These are phyloP conservation scores for Eucalyptus cloeziana DNA, from an alignment of 345 rosid species.

Conservation along the genomic window DNA sequence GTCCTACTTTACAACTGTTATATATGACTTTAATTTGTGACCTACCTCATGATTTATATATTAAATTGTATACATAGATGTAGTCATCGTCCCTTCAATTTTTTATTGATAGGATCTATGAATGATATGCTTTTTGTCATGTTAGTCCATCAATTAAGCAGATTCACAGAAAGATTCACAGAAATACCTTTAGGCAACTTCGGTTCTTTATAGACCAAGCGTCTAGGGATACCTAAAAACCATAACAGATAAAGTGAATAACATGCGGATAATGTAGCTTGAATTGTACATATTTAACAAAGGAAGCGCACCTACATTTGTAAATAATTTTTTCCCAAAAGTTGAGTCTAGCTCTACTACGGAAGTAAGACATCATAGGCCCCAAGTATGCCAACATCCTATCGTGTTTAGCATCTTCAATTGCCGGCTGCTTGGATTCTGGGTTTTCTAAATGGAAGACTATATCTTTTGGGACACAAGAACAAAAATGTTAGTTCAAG, in stretches of 20 bases:
- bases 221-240: background rate
- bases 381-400: rapidly evolving
- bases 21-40: rapidly evolving
- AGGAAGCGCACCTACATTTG: background rate
- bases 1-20: background rate
- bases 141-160: background rate
- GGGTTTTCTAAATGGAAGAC: background rate
- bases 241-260: rapidly evolving
- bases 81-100: background rate
- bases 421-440: rapidly evolving
- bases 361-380: background rate
- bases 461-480: background rate
- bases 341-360: background rate
- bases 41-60: rapidly evolving
- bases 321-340: background rate
- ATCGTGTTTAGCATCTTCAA: rapidly evolving
- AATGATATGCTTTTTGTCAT: background rate
- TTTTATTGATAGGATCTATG: background rate
- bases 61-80: background rate
- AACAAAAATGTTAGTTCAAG: background rate
- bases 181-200: background rate
- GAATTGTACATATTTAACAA: background rate
- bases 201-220: rapidly evolving
- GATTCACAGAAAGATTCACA: background rate
- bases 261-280: background rate